Base-by-base conservation (phyloP, 2,329 filamentous ascomycete genomes). In the Alternaria conjuncta region DNA sequence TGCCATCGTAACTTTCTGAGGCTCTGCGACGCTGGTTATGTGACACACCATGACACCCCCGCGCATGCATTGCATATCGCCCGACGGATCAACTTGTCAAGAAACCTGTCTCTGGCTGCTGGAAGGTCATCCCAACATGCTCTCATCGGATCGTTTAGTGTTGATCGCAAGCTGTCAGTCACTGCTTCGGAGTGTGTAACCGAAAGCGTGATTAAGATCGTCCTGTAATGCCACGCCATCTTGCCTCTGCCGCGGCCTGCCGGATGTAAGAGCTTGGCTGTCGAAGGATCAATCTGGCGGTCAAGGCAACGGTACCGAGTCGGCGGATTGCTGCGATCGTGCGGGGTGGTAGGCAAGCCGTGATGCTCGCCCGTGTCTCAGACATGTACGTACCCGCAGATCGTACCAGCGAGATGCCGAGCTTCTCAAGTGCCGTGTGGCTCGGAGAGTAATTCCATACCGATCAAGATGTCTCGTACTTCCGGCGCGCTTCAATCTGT, bases 311-410 rank as follows among this genome's bases (percentile, higher is more conserved):
- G 44, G 1, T 53, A 44, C 25, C 26, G 25, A 55, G 36, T 44
- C 26, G 45, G 28, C 30, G 41, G 58, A 8, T 51, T 28, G 23
- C 30, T 57, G 58, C 50, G 36, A 5, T 41, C 5, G 30, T 21
- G 49, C 13, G 20, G 49, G 18, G 49, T 25, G 55, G 21, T 41
- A 30, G 45, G 6, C 55, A 60, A 25, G 50, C 32, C 15, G 12
- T 57, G 43, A n/a, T 53, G 18, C 50, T 30, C 20, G 13, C 18
- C 47, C 54, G 45, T 57, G 50, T 64, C 44, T 56, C 28, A 46
- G 57, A 9, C 15, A 41, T 54, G 44, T n/a, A 46, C 30, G 44
- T 49, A 56, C 53, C 55, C 56, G 60, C 47, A 10, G 15, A 26
- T 59, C 47, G 47, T 51, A 36, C 60, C 49, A 47, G 44, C 55